Percentiles rank a stretch among this genome's conserved stretches.
Conservation (phyloP, 208 protist genomes). For the Lotmaria passim region DNA sequence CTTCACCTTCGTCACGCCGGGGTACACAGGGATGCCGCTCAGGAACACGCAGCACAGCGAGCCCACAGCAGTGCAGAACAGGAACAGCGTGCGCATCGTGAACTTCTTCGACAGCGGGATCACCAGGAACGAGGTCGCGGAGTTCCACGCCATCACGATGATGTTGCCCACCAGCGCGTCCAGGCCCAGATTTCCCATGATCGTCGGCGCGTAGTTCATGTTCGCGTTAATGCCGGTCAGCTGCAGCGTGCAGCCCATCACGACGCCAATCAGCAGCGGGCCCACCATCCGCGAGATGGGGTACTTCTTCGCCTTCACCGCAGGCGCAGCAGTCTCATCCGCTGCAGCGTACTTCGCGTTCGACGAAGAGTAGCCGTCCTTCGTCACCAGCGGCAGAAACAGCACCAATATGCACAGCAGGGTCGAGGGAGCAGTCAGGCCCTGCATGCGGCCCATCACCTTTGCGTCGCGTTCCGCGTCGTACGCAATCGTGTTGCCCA, state of each 20-base stretch:
- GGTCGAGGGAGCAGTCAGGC: constrained; percentile 19
- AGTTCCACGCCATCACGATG: constrained; percentile 63
- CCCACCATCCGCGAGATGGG: constrained; percentile 4
- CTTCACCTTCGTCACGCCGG: constrained; percentile 24
- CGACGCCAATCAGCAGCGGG: constrained; percentile 29
- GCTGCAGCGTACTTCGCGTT: constrained; percentile 9
- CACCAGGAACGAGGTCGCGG: constrained; percentile 32
- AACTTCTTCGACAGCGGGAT: constrained; percentile 39
- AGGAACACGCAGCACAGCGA: constrained; percentile 36
- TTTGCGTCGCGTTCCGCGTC: constrained; percentile 16
- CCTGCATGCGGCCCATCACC: constrained; percentile 42
- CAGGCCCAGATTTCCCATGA: constrained; percentile 35
- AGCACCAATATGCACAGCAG: constrained; percentile 2
- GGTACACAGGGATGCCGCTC: constrained; percentile 29
- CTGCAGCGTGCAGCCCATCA: constrained; percentile 41
- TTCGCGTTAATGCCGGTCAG: constrained; percentile 59
- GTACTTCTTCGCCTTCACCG: constrained; percentile 1
- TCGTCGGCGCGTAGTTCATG: constrained; percentile 56
- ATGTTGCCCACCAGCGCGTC: constrained; percentile 50
- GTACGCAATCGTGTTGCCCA: constrained; percentile 34
- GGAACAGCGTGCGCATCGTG: constrained; percentile 31
- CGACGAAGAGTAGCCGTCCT: constrained; percentile 12
- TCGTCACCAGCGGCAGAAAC: constrained; percentile 24
- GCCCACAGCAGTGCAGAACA: constrained; percentile 22
- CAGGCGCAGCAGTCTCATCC: neutral